These are phyloP conservation scores for Fusarium nisikadoi DNA, from an alignment of 2,329 filamentous ascomycete species.

Conservation along the genomic window DNA sequence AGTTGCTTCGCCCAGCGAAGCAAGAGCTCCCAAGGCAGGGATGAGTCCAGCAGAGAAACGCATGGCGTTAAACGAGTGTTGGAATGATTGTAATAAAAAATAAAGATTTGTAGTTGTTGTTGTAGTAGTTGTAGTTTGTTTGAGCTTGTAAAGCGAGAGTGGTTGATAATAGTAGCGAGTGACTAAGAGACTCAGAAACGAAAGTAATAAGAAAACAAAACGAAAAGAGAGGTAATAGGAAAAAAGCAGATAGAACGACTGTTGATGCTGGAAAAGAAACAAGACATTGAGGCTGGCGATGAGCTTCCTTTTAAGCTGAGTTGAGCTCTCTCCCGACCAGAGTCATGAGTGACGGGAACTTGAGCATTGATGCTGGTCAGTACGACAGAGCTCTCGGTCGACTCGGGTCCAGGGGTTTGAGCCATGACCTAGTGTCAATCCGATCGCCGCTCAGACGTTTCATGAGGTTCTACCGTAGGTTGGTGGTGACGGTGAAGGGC, in stretches of 20 bases:
- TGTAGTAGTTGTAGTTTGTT: not conserved
- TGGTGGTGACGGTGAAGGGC: slow-evolving; percentile 29
- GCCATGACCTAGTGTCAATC: slow-evolving; percentile 27
- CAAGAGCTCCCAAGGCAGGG: slow-evolving; percentile 33
- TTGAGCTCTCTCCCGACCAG: not conserved
- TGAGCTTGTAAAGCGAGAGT: slow-evolving; percentile 7
- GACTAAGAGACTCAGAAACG: not conserved
- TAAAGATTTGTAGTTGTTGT: not conserved
- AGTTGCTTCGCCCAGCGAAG: slow-evolving; percentile 34
- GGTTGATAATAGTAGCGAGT: slow-evolving; percentile 6
- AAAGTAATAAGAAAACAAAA: slow-evolving; percentile 17
- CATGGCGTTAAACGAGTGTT: slow-evolving; percentile 27
- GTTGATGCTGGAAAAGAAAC: slow-evolving; percentile 18
- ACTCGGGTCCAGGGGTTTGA: slow-evolving; percentile 14
- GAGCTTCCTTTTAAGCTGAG: slow-evolving; percentile 23
- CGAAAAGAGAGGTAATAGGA: slow-evolving; percentile 6
- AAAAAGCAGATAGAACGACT: slow-evolving; percentile 23
- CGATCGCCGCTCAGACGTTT: slow-evolving; percentile 34
- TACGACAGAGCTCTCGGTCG: slow-evolving; percentile 12
- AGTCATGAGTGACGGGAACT: not conserved
- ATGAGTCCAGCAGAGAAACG: slow-evolving; percentile 30
- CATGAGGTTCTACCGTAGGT: slow-evolving; percentile 21
- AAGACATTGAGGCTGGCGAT: slow-evolving; percentile 8
- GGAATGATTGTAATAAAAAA: not conserved
- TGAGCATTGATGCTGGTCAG: not conserved